Evolutionary conservation across 2,329 filamentous ascomycete species (phyloP).

Genomic region (Nectriaceae sp.): DNA sequence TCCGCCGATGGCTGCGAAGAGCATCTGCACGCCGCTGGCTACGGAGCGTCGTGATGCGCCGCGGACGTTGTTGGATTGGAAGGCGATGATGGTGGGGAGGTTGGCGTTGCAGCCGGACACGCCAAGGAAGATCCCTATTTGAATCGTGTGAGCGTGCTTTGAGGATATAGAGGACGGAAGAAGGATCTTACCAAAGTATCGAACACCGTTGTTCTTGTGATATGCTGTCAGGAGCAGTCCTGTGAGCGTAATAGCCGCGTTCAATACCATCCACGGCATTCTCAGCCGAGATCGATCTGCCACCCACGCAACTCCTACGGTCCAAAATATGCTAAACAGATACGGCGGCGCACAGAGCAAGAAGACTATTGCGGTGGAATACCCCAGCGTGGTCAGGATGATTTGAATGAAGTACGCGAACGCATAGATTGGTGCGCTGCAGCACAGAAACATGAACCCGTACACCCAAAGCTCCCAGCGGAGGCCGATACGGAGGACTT

Average conservation of each 20-base stretch:
- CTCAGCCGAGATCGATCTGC: conserved; percentile 32
- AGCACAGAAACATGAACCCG: conserved; percentile 40
- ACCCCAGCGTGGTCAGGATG: conserved; percentile 46
- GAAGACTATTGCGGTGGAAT: conserved; percentile 28
- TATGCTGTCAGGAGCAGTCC: conserved; percentile 13
- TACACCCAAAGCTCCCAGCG: conserved; percentile 46
- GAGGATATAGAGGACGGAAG: no score
- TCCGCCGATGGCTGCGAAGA: conserved; percentile 33
- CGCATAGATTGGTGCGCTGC: conserved; percentile 60
- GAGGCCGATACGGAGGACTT: conserved; percentile 32
- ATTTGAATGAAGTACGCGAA: conserved; percentile 64
- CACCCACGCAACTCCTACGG: conserved; percentile 33
- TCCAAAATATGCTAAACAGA: conserved; percentile 34
- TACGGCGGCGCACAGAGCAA: conserved; percentile 39
- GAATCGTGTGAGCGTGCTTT: no score
- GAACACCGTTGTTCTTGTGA: conserved; percentile 25
- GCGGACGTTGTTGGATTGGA: conserved; percentile 35
- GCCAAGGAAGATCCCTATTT: conserved; percentile 15
- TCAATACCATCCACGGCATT: conserved; percentile 29
- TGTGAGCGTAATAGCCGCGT: conserved; percentile 18
- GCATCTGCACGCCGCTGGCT: conserved; percentile 31
- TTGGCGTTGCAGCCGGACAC: conserved; percentile 16
- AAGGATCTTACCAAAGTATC: conserved; percentile 32
- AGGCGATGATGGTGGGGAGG: conserved; percentile 17
- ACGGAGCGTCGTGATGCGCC: conserved; percentile 30